Evolutionary conservation across 306 rosid species (phyloP), one percentile per base, ranked within the genome.

Genomic region (Myrica gale): DNA sequence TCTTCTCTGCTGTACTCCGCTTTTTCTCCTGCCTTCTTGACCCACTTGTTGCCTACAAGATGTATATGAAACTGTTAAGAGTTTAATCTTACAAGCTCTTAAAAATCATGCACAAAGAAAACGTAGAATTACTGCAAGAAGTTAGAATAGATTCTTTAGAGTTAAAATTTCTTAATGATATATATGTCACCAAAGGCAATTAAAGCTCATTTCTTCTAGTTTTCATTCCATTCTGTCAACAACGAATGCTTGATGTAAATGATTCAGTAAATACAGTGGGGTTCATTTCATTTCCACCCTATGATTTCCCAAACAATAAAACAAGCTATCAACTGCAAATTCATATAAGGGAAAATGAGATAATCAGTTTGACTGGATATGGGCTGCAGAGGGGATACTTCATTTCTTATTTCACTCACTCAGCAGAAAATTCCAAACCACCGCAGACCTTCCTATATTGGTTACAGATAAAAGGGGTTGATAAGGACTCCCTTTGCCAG

Each of bases 1-100:
- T 91, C 87, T 87, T 93, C 86, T 91, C 91, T 46, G 85, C 73
- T 15, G 92, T 79, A 81, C 84, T 87, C 69, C 82, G 84, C 69
- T 80, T 91, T 83, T 88, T 91, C 84, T 85, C 86, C 73, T 78
- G 90, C 79, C 84, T 82, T 80, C 81, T 80, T 53, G 85, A 37
- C 82, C 88, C 89, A 73, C 74, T 79, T 50, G 43, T 73, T 80
- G 72, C 82, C 96, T 90, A 75, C 85, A 84, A 41, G 58, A 78
- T 26, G 52, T 62, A 39, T 43, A 57, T 19, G 60, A 1, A 43
- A 76, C 53, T 51, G 50, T 84, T 45, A 72, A 47, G 45, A 46
- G 48, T 54, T 37, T 16, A 69, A 10, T 74, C 75, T 69, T 83
- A 51, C 50, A 78, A 78, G 39, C 77, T 23, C 21, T 65, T 71